Evolutionary conservation across 2,329 filamentous ascomycete species (phyloP).

Genomic region (Calonectria montana): DNA sequence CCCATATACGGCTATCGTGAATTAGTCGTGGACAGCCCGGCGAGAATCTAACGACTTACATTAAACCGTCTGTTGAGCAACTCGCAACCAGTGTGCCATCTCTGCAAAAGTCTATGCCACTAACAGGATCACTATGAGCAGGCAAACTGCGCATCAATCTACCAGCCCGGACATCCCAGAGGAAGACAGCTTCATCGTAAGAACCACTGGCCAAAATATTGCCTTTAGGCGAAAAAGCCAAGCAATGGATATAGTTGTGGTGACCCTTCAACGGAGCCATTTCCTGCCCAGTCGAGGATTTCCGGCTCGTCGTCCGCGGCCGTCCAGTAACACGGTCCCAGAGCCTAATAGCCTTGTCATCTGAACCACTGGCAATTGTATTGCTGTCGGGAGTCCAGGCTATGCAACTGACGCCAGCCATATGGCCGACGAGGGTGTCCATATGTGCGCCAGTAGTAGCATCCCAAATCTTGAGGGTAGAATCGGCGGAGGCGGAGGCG

Average conservation of each 20-base stretch:
- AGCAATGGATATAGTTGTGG: slow-evolving; percentile 94
- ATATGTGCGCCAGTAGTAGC: slow-evolving; percentile 80
- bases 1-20: slow-evolving; percentile 81
- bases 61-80: slow-evolving; percentile 90
- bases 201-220: slow-evolving; percentile 96
- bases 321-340: slow-evolving; percentile 81
- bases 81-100: slow-evolving; percentile 94
- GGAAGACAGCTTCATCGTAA: slow-evolving; percentile 95
- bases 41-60: slow-evolving; percentile 61
- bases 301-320: slow-evolving; percentile 60
- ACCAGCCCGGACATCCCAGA: slow-evolving; percentile 95
- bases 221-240: slow-evolving; percentile 97
- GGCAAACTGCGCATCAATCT: slow-evolving; percentile 90
- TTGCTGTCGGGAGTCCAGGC: slow-evolving; percentile 94
- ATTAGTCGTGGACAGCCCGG: slow-evolving; percentile 26
- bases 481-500: slow-evolving; percentile 90
- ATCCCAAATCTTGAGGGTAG: slow-evolving; percentile 92
- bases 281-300: slow-evolving; percentile 51
- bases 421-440: slow-evolving; percentile 91
- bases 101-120: slow-evolving; percentile 90
- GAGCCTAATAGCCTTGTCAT: slow-evolving; percentile 94
- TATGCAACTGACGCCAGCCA: slow-evolving; percentile 91
- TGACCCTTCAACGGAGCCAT: slow-evolving; percentile 80
- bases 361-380: slow-evolving; percentile 89
- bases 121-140: slow-evolving; percentile 94